Evolutionary conservation across 140 eudicot genomes (phyloP), one percentile per base, ranked within the genome.

Genomic region (Bidens hawaiensis): DNA sequence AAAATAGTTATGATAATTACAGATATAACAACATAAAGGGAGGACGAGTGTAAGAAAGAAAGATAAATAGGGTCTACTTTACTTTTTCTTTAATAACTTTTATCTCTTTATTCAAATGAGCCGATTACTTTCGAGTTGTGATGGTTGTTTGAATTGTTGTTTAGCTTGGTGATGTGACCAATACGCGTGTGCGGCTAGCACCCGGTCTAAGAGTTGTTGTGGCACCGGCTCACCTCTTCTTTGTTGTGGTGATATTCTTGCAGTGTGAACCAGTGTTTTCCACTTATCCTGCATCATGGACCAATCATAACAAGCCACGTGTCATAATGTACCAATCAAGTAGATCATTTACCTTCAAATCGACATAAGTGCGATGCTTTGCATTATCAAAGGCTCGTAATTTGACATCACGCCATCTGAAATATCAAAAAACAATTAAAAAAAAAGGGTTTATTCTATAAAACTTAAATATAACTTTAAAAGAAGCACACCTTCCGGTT

Each of bases 161-260:
- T 88, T 87, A 23, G 85, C 93, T 77, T 82, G 95, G 28, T 88
- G 95, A 66, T 85, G 95, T 7, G 95, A 85, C 99, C 99, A 94
- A 72, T 83, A 85, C 2, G 94, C 95, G 69, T 94, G 99, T 19
- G 99, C 99, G 1, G 81, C 77, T 27, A 94, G 75, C 68, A 94
- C 99, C 48, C 99, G 38, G 70, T 94, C 97, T 16, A 94, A 71
- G 62, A 94, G 95, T 68, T 94, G 95, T 24, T 94, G 97, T 14
- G 99, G 99, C 75, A 88, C 99, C 3, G 99, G 99, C 70, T 94
- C 97, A 1, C 99, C 99, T 74, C 99, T 80, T 72, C 99, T 89
- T 70, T 94, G 99, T 38, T 93, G 99, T 23, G 99, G 99, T 50
- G 96, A 88, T 55, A 93, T 93, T 77, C 90, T 88, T 53, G 99